Percentiles rank a stretch among this genome's conserved stretches.
These are phyloP conservation scores for Porogramme epimiltina DNA, from an alignment of 1,284 basidiomycete genomes.

Conservation along the genomic window DNA sequence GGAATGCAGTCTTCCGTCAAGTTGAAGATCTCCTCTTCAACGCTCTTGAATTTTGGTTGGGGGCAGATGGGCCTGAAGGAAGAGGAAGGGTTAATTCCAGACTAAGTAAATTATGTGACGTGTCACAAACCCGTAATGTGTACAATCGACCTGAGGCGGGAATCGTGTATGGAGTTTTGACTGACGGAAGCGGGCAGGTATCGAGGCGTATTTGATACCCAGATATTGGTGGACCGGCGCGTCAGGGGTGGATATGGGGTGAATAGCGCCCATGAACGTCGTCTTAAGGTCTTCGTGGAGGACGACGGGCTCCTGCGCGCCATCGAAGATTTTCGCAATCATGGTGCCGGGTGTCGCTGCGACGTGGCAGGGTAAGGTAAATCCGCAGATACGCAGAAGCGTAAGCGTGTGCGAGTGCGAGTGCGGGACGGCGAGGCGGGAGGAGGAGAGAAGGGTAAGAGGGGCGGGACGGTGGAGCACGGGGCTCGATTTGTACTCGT, in stretches of 20 bases:
- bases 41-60: slow-evolving; percentile 49
- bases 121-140: slow-evolving; percentile 56
- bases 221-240: slow-evolving; percentile 67
- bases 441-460: slow-evolving; percentile 1
- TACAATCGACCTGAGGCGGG: slow-evolving; percentile 57
- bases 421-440: slow-evolving; percentile 2
- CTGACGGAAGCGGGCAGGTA: slow-evolving; percentile 75
- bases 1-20: slow-evolving; percentile 56
- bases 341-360: slow-evolving; percentile 16
- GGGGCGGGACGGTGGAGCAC: slow-evolving; percentile 10
- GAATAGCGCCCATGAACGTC: slow-evolving; percentile 64
- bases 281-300: slow-evolving; percentile 59
- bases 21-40: slow-evolving; percentile 65
- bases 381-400: slow-evolving; percentile 11
- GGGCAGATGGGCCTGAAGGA: slow-evolving; percentile 70
- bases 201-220: slow-evolving; percentile 72
- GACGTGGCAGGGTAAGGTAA: slow-evolving; percentile 2
- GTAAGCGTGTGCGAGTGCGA: slow-evolving; percentile 6
- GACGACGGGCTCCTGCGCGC: slow-evolving; percentile 35
- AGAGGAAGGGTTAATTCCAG: background rate
- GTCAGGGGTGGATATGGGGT: slow-evolving; percentile 56
- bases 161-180: slow-evolving; percentile 61
- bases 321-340: slow-evolving; percentile 29
- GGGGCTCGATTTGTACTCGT: slow-evolving; percentile 25
- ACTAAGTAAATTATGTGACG: slow-evolving; percentile 1